These are phyloP conservation scores for Camelina laxa DNA, from an alignment of 345 rosid genomes.

Conservation along the genomic window DNA sequence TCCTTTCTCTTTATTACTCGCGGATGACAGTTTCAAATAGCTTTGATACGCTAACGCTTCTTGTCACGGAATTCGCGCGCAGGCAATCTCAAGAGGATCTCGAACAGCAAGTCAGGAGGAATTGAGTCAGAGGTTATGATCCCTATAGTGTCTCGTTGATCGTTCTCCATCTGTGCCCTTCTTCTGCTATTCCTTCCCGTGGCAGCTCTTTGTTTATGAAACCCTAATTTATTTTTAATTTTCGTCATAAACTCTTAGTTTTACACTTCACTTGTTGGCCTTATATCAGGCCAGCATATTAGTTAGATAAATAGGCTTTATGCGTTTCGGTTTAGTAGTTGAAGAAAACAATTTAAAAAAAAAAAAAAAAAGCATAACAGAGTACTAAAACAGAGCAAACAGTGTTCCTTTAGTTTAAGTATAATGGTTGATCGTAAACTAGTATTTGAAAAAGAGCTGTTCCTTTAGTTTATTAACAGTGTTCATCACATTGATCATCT, in stretches of 20 bases:
- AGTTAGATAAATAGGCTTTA: no score
- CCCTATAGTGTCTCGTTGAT: background rate
- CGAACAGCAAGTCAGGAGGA: background rate
- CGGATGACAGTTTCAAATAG: background rate
- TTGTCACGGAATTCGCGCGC: background rate
- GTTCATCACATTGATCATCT: slow-evolving; percentile 43
- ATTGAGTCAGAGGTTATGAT: background rate
- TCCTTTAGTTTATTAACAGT: slow-evolving; percentile 19
- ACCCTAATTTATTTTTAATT: background rate
- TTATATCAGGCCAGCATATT: no score
- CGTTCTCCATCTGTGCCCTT: background rate
- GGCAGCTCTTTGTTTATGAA: background rate
- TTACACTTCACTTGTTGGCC: no score
- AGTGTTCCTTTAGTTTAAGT: no score
- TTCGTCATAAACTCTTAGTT: background rate
- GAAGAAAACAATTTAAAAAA: no score
- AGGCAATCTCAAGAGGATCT: background rate
- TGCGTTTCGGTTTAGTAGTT: no score
- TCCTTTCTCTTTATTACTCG: background rate
- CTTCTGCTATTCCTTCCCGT: background rate
- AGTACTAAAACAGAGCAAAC: no score
- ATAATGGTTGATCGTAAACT: background rate
- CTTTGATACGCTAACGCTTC: background rate
- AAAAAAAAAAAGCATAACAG: no score
- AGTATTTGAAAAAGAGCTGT: background rate